Conservation (phyloP, 192 early-diverging fungal species). For the Gaertneriomyces sp. region DNA sequence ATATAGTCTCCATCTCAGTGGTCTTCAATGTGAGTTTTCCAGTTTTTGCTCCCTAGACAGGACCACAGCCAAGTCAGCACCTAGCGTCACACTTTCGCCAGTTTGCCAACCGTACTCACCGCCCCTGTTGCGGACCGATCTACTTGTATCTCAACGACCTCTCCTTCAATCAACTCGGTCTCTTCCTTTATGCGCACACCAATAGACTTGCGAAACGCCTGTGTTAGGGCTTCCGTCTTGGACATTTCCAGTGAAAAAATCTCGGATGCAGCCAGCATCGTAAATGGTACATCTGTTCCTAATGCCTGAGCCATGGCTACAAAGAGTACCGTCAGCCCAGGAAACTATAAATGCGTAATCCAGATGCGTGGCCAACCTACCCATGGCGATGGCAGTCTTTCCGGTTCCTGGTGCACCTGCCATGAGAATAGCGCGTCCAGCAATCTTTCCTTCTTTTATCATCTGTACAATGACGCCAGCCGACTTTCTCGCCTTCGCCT, state of each 20-base stretch:
- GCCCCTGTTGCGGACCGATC: conserved; percentile 89
- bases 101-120: conserved; percentile 33
- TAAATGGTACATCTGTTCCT: conserved; percentile 94
- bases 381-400: conserved; percentile 99
- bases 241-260: conserved; percentile 99
- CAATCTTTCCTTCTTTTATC: conserved; percentile 97
- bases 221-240: conserved; percentile 96
- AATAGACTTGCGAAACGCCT: conserved; percentile 96
- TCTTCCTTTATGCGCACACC: conserved; percentile 98
- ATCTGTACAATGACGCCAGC: conserved; percentile 95
- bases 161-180: conserved; percentile 96
- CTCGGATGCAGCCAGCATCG: conserved; percentile 94
- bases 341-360: background rate
- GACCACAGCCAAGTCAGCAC: conserved; percentile 3
- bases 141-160: conserved; percentile 97
- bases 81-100: background rate
- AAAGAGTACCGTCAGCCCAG: background rate
- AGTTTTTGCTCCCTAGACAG: conserved; percentile 76
- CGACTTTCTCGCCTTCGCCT: conserved; percentile 88
- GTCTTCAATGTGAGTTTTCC: conserved; percentile 98
- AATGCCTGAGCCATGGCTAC: conserved; percentile 88
- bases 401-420: conserved; percentile 98
- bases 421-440: conserved; percentile 95
- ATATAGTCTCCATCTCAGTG: conserved; percentile 99
- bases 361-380: conserved; percentile 39